phyloP scores from a whole-genome alignment of 202 grass and related monocot genomes.

The Digitaria exilis region DNA sequence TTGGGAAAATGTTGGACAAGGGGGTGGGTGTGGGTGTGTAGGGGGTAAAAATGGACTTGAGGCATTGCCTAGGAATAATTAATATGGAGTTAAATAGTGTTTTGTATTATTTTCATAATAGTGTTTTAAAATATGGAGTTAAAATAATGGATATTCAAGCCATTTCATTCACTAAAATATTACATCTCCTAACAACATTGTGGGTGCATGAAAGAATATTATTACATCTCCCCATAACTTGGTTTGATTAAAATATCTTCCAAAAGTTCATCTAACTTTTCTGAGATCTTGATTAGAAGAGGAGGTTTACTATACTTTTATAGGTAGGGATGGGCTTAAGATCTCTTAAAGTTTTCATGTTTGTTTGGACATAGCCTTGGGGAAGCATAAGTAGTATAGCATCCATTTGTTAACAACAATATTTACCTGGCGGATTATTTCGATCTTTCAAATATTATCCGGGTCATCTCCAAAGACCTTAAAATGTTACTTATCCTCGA shows the following conservation, averaged over 20 bases:
- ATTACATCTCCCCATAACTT: neutral
- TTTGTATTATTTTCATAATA: no score
- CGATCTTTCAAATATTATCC: neutral
- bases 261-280: neutral
- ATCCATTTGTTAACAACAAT: neutral
- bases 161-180: neutral
- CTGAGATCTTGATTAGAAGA: neutral
- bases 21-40: neutral
- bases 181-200: no score
- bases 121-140: no score
- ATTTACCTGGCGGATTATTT: neutral
- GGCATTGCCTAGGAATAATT: neutral
- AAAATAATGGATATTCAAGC: neutral
- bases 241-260: neutral
- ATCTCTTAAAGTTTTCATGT: neutral
- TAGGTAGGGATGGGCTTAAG: neutral
- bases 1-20: neutral
- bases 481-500: neutral
- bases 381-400: neutral
- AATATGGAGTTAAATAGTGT: neutral
- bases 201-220: no score
- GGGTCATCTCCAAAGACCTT: neutral
- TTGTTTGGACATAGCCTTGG: neutral
- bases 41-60: neutral
- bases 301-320: neutral